Base-by-base conservation (phyloP, 108 stramenopile species). In the Discostella stelligeroides region DNA sequence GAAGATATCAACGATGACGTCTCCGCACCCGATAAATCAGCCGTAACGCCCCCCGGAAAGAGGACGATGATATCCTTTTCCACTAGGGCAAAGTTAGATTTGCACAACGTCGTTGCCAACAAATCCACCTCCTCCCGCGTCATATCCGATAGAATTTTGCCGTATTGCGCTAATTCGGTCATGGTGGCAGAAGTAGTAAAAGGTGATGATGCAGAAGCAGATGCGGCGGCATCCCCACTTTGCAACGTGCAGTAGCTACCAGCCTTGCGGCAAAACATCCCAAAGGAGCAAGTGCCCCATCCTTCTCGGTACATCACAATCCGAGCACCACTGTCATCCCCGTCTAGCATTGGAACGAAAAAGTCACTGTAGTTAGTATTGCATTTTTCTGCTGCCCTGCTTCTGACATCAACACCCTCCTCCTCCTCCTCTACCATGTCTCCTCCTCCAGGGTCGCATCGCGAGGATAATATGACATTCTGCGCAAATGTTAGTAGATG, bases 11-110 rank as follows among this genome's bases (percentile, higher is more conserved):
- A 20, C 24, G 53, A 30, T 28, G 53, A 53, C 5, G 51, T 2
- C 11, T 15, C 13, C 3, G 15, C 24, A 1, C 30, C 1, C 15
- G 15, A 39, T 54, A 51, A 60, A 5, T 66, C 40, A 7, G 76
- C 49, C 7, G 76, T 63, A 18, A 66, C 46, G 9, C 76, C 69
- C 42, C 69, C 49, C 3, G 69, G 76, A 51, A 66, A 78, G 6
- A 78, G 17, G 7, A 49, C 60, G 47, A 78, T 60, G 15, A 63
- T 66, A 30, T 53, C 60, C 50, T 70, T 58, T 25, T 70, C 64
- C 10, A 70, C 65, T 8, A 65, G n/a, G 10, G 76, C 76, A 66
- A 51, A 42, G 1, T 58, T 51, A 10, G 76, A 66, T 60, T 57
- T 34, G 14, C 56, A 29, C 39, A 78, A 30, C 27, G 76, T 78